Percentiles rank a stretch among this genome's conserved stretches.
These are phyloP conservation scores for Neolecta irregularis DNA, from an alignment of 1,139 yeast genomes.

Conservation along the genomic window DNA sequence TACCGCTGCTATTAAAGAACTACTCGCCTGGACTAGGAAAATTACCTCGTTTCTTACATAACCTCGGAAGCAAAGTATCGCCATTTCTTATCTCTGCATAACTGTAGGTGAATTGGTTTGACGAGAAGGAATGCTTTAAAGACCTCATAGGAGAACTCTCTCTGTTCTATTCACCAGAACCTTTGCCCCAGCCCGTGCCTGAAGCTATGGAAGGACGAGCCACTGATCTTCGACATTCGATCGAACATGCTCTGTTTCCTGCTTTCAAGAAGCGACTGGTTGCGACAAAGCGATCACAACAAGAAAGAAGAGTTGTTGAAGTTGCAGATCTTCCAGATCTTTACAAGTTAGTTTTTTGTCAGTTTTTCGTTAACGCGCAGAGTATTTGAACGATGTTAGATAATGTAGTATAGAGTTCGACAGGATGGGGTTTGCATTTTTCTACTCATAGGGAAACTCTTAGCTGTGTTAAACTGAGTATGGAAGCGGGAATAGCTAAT, in stretches of 20 bases:
- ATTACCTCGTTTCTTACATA: slow-evolving; percentile 49
- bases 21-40: slow-evolving; percentile 50
- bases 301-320: slow-evolving; percentile 43
- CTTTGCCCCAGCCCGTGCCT: slow-evolving; percentile 21
- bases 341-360: no score
- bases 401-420: background rate
- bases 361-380: no score
- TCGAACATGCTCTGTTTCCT: slow-evolving; percentile 56
- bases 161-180: slow-evolving; percentile 55
- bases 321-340: slow-evolving; percentile 85
- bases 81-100: background rate
- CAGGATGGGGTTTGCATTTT: background rate
- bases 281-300: slow-evolving; percentile 40
- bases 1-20: slow-evolving; percentile 56
- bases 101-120: slow-evolving; percentile 39
- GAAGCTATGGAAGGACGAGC: slow-evolving; percentile 16
- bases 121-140: slow-evolving; percentile 51
- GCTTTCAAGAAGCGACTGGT: slow-evolving; percentile 45
- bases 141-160: slow-evolving; percentile 58
- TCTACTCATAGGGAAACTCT: no score
- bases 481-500: no score
- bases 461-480: no score
- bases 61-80: slow-evolving; percentile 33
- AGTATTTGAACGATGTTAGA: slow-evolving; percentile 2
- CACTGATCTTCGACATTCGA: slow-evolving; percentile 20